Percentiles rank a stretch among this genome's conserved stretches.
phyloP scores from a whole-genome alignment of 805 yeast genomes.

The Candida saitoana region DNA sequence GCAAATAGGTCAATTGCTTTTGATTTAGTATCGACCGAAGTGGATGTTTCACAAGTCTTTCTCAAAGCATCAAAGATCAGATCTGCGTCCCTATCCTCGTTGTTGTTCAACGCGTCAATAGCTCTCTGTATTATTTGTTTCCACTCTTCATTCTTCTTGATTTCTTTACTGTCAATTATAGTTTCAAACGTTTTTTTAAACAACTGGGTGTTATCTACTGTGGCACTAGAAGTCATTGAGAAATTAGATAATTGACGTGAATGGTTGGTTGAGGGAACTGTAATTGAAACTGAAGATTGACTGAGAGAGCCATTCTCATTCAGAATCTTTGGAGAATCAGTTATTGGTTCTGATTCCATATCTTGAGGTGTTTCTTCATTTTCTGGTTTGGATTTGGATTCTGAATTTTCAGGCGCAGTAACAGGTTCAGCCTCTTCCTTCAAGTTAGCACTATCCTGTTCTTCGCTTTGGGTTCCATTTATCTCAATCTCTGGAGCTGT shows the following conservation, averaged over 20 bases:
- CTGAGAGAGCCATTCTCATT: not conserved
- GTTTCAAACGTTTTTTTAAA: constrained; percentile 56
- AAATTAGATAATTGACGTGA: constrained; percentile 13
- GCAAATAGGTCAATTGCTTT: constrained; percentile 82
- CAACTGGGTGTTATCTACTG: constrained; percentile 21
- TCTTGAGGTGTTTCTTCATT: too few relatives aligned
- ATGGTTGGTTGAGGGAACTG: constrained; percentile 5
- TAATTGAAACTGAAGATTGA: not conserved
- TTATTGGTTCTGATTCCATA: not conserved
- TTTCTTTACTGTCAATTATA: constrained; percentile 58
- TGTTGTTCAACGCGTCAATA: constrained; percentile 37
- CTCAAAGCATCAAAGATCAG: constrained; percentile 77
- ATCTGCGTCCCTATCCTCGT: constrained; percentile 40
- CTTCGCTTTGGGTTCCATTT: too few relatives aligned
- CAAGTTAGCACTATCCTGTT: too few relatives aligned
- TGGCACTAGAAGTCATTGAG: constrained; percentile 15
- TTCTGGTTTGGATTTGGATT: too few relatives aligned
- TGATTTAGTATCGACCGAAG: constrained; percentile 57
- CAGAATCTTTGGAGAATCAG: not conserved
- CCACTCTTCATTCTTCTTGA: constrained; percentile 46
- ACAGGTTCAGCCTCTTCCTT: too few relatives aligned
- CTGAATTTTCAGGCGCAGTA: too few relatives aligned
- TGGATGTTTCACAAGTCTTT: constrained; percentile 63
- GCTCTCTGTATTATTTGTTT: constrained; percentile 37
- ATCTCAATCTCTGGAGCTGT: constrained; percentile 1